Base-by-base conservation (phyloP, 169 alveolate species). In the Plasmodium knowlesi region DNA sequence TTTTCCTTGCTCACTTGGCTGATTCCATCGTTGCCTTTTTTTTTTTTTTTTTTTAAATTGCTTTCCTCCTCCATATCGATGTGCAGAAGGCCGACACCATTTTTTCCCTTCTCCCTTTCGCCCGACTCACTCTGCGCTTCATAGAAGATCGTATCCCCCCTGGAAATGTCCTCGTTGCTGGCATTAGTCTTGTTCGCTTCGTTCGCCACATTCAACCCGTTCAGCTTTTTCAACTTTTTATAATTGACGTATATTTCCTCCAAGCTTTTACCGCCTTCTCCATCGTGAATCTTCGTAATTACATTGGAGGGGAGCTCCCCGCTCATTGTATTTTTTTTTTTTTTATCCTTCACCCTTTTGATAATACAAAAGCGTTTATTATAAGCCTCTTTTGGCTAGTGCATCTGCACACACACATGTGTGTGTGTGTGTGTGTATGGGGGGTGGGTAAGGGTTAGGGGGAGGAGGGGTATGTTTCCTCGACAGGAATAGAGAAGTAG, bases 11-110 rank as follows among this genome's bases (percentile, higher is more conserved):
- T n/a, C n/a, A n/a, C n/a, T n/a, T n/a, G n/a, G 43, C 41, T 22
- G 57, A 61, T 88, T 54, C 8, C 71, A 19, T 88, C 84, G 39
- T 34, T 88, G 72, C 34, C 76, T 81, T 46, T 46, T 53, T 88
- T 88, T 74, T 86, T 88, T 74, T 86, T 86, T 88, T 88, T 88
- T 88, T 88, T 88, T 88, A 78, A 37, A 78, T 34, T 88, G 30
- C 28, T 9, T 88, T 78, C 72, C 25, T 46, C 50, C 72, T 88
- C 84, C 54, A 12, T 32, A 57, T 54, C 82, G 53, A n/a, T 83
- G 71, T 53, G 86, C 25, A 32, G 37, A 22, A 78, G 30, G 72
- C 32, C 19, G 19, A 5, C 46, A 39, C 43, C 28, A 19, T 71
- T 71, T 30, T 34, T 30, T 37, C 28, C 46, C 50, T n/a, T 30